Evolutionary conservation across 768 basidiomycete species (phyloP), one percentile per base, ranked within the genome.

Genomic region (Lactarius tabidus): DNA sequence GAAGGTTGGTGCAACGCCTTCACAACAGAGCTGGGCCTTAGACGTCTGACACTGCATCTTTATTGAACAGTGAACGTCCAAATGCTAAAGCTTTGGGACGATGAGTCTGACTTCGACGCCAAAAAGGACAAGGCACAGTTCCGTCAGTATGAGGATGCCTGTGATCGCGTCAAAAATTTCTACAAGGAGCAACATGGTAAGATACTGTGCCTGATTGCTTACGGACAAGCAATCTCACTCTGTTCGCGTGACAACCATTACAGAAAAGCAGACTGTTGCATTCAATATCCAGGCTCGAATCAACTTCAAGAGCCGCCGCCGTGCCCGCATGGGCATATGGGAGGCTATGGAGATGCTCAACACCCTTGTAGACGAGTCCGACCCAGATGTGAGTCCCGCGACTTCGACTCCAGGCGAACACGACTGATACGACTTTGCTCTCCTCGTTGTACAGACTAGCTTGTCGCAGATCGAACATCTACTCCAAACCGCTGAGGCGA

Each of bases 401-500:
- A 48, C 59, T 59, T 51, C 36, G 36, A 51, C 43, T 39, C 2
- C 17, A 7, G 10, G 2, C 28, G 64, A 43, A 41, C 59, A 14
- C 38, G 36, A 45, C 67, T 66, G 41, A 59, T 60, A n/a, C 28
- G 41, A 20, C 29, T 26, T 39, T 53, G 20, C 23, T 53, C 23
- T 53, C 26, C 35, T 39, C 59, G 38, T 28, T 60, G 57, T 69
- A 10, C 72, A 91, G 90, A 90, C 90, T 2, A 80, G 78, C 68
- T 76, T 91, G 33, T 86, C 91, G 41, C 93, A 96, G 77, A 94
- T 96, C 36, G 91, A 94, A 70, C 94, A 96, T 72, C 81, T 95
- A 4, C 81, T 95, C 1, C 94, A 95, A 72, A 94, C 92, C 0
- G 92, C 92, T n/a, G 92, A 94, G 72, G 91, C 92, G 14, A 93